A percentile compares a stretch with the other conserved stretches of the same genome.
Conservation (phyloP, 805 yeast species). For the Candida germanica region DNA sequence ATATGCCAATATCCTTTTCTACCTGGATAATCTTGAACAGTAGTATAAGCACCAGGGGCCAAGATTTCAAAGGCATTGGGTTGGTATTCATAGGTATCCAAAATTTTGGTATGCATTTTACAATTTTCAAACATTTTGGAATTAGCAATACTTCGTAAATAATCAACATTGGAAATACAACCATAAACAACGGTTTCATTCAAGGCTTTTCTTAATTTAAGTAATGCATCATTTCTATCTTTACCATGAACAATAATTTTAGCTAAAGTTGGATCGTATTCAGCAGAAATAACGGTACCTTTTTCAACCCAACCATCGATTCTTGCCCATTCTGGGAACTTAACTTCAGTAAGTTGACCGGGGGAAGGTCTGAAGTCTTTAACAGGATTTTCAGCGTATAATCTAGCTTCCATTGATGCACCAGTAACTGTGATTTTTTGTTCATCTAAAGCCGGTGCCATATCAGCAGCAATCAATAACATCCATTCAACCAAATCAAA, state of each 20-base stretch:
- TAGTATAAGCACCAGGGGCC: slow-evolving; percentile 74
- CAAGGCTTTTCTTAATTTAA: slow-evolving; percentile 73
- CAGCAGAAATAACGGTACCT: slow-evolving; percentile 86
- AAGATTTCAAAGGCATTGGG: slow-evolving; percentile 84
- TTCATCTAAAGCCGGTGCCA: slow-evolving; percentile 68
- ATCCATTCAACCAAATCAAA: slow-evolving; percentile 96
- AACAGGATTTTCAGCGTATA: slow-evolving; percentile 96
- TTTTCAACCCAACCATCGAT: slow-evolving; percentile 91
- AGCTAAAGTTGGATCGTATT: slow-evolving; percentile 94
- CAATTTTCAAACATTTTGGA: slow-evolving; percentile 83
- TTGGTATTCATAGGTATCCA: slow-evolving; percentile 74
- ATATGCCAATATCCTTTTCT: slow-evolving; percentile 82
- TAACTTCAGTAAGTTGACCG: slow-evolving; percentile 83
- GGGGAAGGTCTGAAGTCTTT: slow-evolving; percentile 96
- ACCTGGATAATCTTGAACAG: slow-evolving; percentile 97
- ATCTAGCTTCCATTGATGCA: slow-evolving; percentile 94
- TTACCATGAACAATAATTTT: slow-evolving; percentile 93
- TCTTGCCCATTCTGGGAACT: slow-evolving; percentile 88
- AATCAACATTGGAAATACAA: slow-evolving; percentile 85
- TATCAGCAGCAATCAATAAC: slow-evolving; percentile 87
- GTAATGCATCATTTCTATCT: slow-evolving; percentile 81
- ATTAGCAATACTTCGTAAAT: slow-evolving; percentile 78
- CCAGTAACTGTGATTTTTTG: slow-evolving; percentile 64
- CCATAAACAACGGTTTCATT: slow-evolving; percentile 87
- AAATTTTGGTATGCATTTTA: slow-evolving; percentile 79